Evolutionary conservation across 2,329 filamentous ascomycete species (phyloP).

Genomic region (Ophidiomyces ophidiicola): DNA sequence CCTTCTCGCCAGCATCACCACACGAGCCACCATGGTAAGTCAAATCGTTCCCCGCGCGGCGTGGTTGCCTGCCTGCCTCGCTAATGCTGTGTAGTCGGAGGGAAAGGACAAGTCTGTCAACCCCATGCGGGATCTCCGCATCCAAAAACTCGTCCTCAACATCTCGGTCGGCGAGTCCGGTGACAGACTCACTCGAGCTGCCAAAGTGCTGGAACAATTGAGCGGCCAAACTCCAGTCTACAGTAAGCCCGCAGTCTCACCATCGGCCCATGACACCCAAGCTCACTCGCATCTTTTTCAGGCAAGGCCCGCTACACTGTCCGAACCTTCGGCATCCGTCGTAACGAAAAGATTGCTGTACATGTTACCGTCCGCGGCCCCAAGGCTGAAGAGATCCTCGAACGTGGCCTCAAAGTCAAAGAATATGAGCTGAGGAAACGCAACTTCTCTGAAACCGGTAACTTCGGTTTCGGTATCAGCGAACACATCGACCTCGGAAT

Average conservation of each 20-base stretch:
- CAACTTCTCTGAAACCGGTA: slow-evolving; percentile 99
- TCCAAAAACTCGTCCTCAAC: slow-evolving; percentile 99
- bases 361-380: slow-evolving; percentile 99
- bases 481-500: slow-evolving; percentile 99
- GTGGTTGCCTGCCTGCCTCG: not conserved
- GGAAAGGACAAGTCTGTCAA: slow-evolving; percentile 69
- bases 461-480: slow-evolving; percentile 99
- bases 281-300: slow-evolving; percentile 29
- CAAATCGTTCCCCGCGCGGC: slow-evolving; percentile 1
- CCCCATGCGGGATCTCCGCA: slow-evolving; percentile 99
- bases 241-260: slow-evolving; percentile 52
- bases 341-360: slow-evolving; percentile 99
- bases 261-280: not conserved
- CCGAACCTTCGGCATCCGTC: slow-evolving; percentile 99
- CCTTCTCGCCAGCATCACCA: slow-evolving; percentile 15
- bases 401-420: slow-evolving; percentile 99
- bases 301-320: slow-evolving; percentile 99
- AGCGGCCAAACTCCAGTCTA: slow-evolving; percentile 99
- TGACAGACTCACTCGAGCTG: slow-evolving; percentile 99
- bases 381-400: slow-evolving; percentile 99
- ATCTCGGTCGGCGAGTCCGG: slow-evolving; percentile 99
- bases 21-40: slow-evolving; percentile 41
- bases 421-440: slow-evolving; percentile 99
- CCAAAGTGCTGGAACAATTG: slow-evolving; percentile 99
- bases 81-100: slow-evolving; percentile 47